A percentile compares a stretch with the other conserved stretches of the same genome.
Conservation (phyloP, 306 rosid species). For the Quercus mongolica region DNA sequence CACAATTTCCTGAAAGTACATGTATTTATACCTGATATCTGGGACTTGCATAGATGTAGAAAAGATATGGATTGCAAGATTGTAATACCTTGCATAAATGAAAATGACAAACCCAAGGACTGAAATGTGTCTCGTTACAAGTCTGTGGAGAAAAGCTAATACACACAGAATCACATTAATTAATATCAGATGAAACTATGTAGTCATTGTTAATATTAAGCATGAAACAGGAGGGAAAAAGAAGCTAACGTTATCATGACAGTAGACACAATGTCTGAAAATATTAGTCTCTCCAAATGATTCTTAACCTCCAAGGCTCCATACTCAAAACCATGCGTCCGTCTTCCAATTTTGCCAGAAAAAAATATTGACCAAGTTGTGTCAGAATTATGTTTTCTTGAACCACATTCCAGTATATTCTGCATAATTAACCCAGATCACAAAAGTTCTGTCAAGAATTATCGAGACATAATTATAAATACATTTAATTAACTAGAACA, state of each 20-base stretch:
- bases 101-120: slow-evolving; percentile 96
- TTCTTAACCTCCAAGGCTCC: slow-evolving; percentile 77
- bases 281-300: slow-evolving; percentile 65
- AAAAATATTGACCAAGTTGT: slow-evolving; percentile 69
- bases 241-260: slow-evolving; percentile 60
- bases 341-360: slow-evolving; percentile 59
- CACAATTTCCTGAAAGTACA: slow-evolving; percentile 41
- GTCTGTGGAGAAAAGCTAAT: slow-evolving; percentile 51
- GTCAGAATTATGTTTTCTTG: slow-evolving; percentile 46
- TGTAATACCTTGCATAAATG: slow-evolving; percentile 52
- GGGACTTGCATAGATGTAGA: background rate
- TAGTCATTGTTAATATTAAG: background rate
- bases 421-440: slow-evolving; percentile 23
- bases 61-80: background rate
- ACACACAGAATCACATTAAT: slow-evolving; percentile 12
- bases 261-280: slow-evolving; percentile 65
- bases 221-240: background rate
- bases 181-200: background rate
- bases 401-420: slow-evolving; percentile 81
- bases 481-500: background rate
- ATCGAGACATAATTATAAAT: background rate
- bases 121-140: slow-evolving; percentile 28
- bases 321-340: slow-evolving; percentile 68
- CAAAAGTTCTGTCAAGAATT: background rate
- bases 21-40: slow-evolving; percentile 9